Percentiles rank a stretch among this genome's conserved stretches.
These are phyloP conservation scores for Leptographium flavum DNA, from an alignment of 2,329 filamentous ascomycete genomes.

Conservation along the genomic window DNA sequence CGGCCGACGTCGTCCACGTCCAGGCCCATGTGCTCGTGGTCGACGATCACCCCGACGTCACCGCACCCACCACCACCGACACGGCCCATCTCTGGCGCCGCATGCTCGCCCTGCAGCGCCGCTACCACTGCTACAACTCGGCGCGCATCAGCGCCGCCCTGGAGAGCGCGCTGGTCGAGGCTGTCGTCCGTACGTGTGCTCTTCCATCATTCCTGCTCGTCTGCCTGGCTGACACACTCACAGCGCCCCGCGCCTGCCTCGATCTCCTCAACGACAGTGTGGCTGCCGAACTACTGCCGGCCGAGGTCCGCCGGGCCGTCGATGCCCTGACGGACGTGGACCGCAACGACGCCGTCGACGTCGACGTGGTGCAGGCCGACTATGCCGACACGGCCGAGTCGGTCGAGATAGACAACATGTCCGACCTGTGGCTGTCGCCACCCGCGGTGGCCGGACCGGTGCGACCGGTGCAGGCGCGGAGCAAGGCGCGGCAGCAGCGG, in stretches of 20 bases:
- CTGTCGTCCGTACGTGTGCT: constrained; percentile 21
- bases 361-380: too few species aligned
- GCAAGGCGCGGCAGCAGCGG: background rate
- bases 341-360: too few species aligned
- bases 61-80: constrained; percentile 14
- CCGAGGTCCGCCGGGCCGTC: constrained; percentile 14
- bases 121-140: constrained; percentile 28
- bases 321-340: constrained; percentile 12
- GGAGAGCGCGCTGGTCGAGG: constrained; percentile 20
- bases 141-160: constrained; percentile 28
- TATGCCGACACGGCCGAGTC: too few species aligned
- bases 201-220: background rate
- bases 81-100: constrained; percentile 24
- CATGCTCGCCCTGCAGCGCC: constrained; percentile 27
- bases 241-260: constrained; percentile 17
- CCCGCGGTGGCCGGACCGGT: too few species aligned
- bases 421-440: background rate
- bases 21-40: too few species aligned
- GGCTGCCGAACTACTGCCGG: constrained; percentile 10
- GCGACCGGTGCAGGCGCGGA: background rate
- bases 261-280: constrained; percentile 20
- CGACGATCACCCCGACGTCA: background rate
- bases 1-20: background rate
- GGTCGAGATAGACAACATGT: too few species aligned
- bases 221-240: background rate